Conservation (phyloP, 2,329 filamentous ascomycete genomes). For the Keithomyces neogunnii region DNA sequence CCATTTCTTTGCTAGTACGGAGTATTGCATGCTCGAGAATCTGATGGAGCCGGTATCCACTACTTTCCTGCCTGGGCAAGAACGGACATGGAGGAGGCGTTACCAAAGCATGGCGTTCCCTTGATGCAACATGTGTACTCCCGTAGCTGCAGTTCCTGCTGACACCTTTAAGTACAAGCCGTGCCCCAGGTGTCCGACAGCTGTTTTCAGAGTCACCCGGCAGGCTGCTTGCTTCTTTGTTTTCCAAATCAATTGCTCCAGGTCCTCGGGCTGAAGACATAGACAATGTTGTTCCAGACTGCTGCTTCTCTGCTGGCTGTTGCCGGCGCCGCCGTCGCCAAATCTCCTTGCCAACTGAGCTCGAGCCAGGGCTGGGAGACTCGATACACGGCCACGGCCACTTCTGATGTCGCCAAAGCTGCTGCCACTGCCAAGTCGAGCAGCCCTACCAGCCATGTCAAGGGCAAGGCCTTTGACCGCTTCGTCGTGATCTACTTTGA, state of each 20-base stretch:
- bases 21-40: too few species aligned
- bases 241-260: neutral
- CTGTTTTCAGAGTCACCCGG: neutral
- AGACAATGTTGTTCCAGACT: slow-evolving; percentile 10
- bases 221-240: neutral
- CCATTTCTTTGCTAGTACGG: too few species aligned
- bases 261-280: neutral
- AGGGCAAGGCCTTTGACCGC: slow-evolving; percentile 65
- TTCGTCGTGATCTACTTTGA: slow-evolving; percentile 70
- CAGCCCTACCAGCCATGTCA: slow-evolving; percentile 54
- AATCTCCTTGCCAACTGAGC: slow-evolving; percentile 3
- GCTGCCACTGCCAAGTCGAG: slow-evolving; percentile 51
- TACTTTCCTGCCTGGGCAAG: too few species aligned
- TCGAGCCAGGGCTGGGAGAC: slow-evolving; percentile 24
- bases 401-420: slow-evolving; percentile 43
- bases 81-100: too few species aligned
- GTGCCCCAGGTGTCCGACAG: neutral
- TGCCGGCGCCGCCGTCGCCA: slow-evolving; percentile 17
- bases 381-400: slow-evolving; percentile 42
- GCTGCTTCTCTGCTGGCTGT: slow-evolving; percentile 16
- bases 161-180: neutral
- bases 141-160: too few species aligned
- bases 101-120: too few species aligned
- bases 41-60: too few species aligned
- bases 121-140: too few species aligned